These are phyloP conservation scores for Brettanomyces sp. DNA, from an alignment of 805 yeast species.

Conservation along the genomic window DNA sequence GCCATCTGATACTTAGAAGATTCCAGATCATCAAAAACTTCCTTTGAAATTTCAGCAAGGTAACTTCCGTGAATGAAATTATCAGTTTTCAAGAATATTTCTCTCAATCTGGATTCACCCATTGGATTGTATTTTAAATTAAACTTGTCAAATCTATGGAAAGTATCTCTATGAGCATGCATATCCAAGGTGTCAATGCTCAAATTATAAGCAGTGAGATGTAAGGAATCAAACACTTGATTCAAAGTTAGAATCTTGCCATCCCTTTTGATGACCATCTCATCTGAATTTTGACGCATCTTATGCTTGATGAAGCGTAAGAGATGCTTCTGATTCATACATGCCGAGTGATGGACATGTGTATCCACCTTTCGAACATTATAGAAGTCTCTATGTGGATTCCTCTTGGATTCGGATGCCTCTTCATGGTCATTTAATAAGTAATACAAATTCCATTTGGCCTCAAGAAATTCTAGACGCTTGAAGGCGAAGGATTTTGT, in stretches of 20 bases:
- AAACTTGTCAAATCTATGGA: constrained; percentile 96
- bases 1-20: constrained; percentile 95
- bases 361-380: constrained; percentile 96
- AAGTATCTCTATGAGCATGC: constrained; percentile 98
- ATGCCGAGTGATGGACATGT: constrained; percentile 97
- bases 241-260: constrained; percentile 75
- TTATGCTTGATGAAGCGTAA: constrained; percentile 91
- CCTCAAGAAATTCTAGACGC: constrained; percentile 87
- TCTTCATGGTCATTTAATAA: constrained; percentile 89
- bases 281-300: constrained; percentile 77
- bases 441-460: constrained; percentile 89
- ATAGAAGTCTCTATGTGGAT: constrained; percentile 96
- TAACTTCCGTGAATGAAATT: constrained; percentile 83
- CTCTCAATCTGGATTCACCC: constrained; percentile 96
- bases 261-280: constrained; percentile 89
- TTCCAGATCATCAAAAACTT: constrained; percentile 90
- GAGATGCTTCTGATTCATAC: constrained; percentile 97
- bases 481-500: constrained; percentile 93
- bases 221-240: constrained; percentile 87
- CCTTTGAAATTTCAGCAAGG: constrained; percentile 87
- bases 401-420: constrained; percentile 77
- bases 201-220: constrained; percentile 87
- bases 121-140: constrained; percentile 95
- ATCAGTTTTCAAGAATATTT: constrained; percentile 91
- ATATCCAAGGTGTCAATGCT: constrained; percentile 95